Percentiles rank a stretch among this genome's conserved stretches.
Conservation (phyloP, 192 early-diverging fungal genomes). For the Kappamyces sp. region DNA sequence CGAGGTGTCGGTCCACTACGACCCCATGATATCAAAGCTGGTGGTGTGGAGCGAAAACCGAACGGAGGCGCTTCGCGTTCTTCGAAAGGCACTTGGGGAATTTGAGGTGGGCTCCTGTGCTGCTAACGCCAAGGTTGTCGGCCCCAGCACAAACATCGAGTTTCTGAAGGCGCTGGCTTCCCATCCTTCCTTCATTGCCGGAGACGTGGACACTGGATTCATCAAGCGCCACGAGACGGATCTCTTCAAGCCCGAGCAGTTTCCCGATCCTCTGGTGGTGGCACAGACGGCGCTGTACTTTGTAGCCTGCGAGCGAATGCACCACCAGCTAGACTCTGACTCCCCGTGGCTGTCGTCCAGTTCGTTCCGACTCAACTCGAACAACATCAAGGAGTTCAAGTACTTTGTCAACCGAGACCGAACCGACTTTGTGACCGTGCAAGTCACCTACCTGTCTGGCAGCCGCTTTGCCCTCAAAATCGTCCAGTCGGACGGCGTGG, state of each 20-base stretch:
- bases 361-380: conserved; percentile 5
- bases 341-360: conserved; percentile 17
- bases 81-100: conserved; percentile 74
- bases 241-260: conserved; percentile 42
- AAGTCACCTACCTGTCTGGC: background rate
- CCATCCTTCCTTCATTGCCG: conserved; percentile 77
- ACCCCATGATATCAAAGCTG: conserved; percentile 94
- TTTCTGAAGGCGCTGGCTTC: conserved; percentile 75
- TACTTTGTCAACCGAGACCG: conserved; percentile 3
- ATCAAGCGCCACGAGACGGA: conserved; percentile 69
- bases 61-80: conserved; percentile 69
- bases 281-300: conserved; percentile 63
- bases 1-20: conserved; percentile 86
- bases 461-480: background rate
- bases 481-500: background rate
- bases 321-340: background rate
- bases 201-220: conserved; percentile 90
- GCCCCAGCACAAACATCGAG: conserved; percentile 86
- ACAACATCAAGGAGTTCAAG: background rate
- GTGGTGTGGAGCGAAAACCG: conserved; percentile 79
- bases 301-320: conserved; percentile 25
- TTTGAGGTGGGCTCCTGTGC: conserved; percentile 58
- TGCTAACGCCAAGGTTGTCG: conserved; percentile 52
- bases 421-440: background rate
- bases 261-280: conserved; percentile 41